Evolutionary conservation across 2,329 filamentous ascomycete species (phyloP).

Genomic region (Epichloe baconii): DNA sequence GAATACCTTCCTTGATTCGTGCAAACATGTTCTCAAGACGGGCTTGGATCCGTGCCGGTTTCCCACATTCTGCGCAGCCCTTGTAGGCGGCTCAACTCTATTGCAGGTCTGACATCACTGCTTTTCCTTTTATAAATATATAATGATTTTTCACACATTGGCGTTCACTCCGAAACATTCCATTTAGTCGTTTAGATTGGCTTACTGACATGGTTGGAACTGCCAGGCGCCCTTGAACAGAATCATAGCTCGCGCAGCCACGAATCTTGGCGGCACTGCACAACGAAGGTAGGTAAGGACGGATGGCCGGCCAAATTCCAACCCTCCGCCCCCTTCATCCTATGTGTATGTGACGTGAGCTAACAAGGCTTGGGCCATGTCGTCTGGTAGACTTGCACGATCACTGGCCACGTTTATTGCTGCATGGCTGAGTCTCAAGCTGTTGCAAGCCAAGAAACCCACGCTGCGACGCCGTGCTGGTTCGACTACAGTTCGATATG

Average conservation of each 20-base stretch:
- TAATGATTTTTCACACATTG: not conserved
- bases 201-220: slow-evolving; percentile 7
- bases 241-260: slow-evolving; percentile 14
- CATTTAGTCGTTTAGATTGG: not conserved
- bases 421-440: slow-evolving; percentile 41
- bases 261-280: slow-evolving; percentile 12
- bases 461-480: slow-evolving; percentile 13
- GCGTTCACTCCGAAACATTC: not conserved
- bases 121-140: not conserved
- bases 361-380: not conserved
- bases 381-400: slow-evolving; percentile 33
- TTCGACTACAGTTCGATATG: slow-evolving; percentile 8
- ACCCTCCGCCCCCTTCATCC: not conserved
- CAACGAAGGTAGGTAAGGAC: slow-evolving; percentile 14
- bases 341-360: not conserved
- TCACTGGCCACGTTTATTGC: slow-evolving; percentile 47
- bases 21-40: slow-evolving; percentile 30
- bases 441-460: slow-evolving; percentile 42
- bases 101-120: slow-evolving; percentile 31
- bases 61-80: slow-evolving; percentile 47
- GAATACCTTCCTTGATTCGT: slow-evolving; percentile 19
- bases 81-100: slow-evolving; percentile 48
- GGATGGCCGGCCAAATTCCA: not conserved
- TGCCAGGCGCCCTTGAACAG: slow-evolving; percentile 18
- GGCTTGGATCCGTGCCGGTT: slow-evolving; percentile 44